phyloP scores from a whole-genome alignment of 805 yeast genomes.

The Yarrowia alimentaria region DNA sequence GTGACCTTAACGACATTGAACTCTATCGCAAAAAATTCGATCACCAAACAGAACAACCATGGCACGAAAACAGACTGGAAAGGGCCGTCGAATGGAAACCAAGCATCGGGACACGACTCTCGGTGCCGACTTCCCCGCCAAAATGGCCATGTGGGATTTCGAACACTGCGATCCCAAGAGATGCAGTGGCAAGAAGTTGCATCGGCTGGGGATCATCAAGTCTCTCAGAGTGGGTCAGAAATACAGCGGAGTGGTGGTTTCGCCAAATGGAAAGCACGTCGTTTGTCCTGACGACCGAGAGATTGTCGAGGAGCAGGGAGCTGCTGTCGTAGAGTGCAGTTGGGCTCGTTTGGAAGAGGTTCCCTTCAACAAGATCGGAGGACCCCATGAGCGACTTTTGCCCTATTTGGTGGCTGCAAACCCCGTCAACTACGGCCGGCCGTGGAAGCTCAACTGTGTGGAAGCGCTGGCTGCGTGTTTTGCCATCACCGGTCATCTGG shows the following conservation, averaged over 20 bases:
- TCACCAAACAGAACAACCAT: too few relatives aligned
- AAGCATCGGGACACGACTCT: conserved; percentile 28
- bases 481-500: conserved; percentile 85
- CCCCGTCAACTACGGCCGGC: conserved; percentile 94
- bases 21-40: too few relatives aligned
- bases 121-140: conserved; percentile 61
- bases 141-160: conserved; percentile 96
- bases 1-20: too few relatives aligned
- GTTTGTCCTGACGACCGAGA: conserved; percentile 85
- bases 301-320: conserved; percentile 75
- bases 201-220: conserved; percentile 78
- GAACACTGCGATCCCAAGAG: conserved; percentile 98
- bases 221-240: conserved; percentile 87
- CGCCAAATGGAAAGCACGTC: conserved; percentile 87
- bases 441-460: conserved; percentile 94
- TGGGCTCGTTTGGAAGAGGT: conserved; percentile 98
- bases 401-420: conserved; percentile 96
- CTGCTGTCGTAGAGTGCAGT: conserved; percentile 98
- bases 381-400: conserved; percentile 76
- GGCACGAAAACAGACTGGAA: conserved; percentile 24
- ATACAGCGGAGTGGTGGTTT: conserved; percentile 83
- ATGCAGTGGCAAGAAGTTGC: conserved; percentile 93
- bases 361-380: conserved; percentile 93
- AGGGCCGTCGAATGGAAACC: conserved; percentile 28
- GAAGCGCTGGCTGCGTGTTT: conserved; percentile 97